These are phyloP conservation scores for Termitomyces sp. DNA, from an alignment of 768 basidiomycete genomes.

Conservation along the genomic window DNA sequence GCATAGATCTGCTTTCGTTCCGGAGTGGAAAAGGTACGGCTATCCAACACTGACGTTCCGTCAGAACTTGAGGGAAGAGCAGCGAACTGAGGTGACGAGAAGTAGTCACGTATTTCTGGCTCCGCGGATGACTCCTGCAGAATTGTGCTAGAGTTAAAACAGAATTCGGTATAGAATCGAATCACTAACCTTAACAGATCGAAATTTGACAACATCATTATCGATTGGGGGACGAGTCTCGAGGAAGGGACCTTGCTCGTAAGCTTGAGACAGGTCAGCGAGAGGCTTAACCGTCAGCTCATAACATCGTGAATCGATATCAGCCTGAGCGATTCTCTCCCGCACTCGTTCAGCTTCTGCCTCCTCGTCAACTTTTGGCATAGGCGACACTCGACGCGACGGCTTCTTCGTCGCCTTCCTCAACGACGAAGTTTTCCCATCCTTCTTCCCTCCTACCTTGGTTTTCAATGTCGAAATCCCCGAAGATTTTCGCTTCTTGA, in stretches of 20 bases:
- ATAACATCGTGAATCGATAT: conserved; percentile 71
- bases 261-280: conserved; percentile 71
- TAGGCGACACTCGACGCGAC: conserved; percentile 45
- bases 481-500: conserved; percentile 60
- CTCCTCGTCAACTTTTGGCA: conserved; percentile 59
- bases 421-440: conserved; percentile 23
- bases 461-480: conserved; percentile 23
- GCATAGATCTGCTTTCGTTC: conserved; percentile 69
- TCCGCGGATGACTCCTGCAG: conserved; percentile 48
- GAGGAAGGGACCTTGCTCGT: conserved; percentile 36
- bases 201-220: conserved; percentile 31
- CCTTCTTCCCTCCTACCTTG: conserved; percentile 31
- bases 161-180: not conserved
- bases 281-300: conserved; percentile 74
- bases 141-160: conserved; percentile 4
- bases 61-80: conserved; percentile 20
- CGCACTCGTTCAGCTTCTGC: conserved; percentile 24
- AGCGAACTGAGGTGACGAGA: conserved; percentile 29
- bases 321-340: conserved; percentile 38
- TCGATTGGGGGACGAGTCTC: conserved; percentile 25
- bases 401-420: conserved; percentile 34
- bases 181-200: conserved; percentile 42
- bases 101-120: conserved; percentile 53
- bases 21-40: conserved; percentile 59
- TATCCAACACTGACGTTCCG: conserved; percentile 22